Evolutionary conservation across 768 basidiomycete genomes (phyloP), one percentile per base, ranked within the genome.

Genomic region (Pleurotus tuoliensis): DNA sequence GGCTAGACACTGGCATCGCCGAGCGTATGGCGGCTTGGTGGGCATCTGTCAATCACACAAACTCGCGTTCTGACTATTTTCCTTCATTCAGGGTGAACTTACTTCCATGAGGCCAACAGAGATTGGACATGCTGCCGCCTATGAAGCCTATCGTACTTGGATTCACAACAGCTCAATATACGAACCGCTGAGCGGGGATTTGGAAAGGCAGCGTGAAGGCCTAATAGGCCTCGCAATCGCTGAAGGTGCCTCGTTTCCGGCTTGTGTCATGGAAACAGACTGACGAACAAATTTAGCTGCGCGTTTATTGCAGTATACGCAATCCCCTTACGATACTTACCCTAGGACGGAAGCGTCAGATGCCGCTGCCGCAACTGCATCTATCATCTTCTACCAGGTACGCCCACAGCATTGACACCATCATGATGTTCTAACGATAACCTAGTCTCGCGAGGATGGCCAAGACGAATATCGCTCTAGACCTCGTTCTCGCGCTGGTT

Each of bases 61-160:
- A 47, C 44, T 6, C 52, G 27, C 40, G 18, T 52, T 48, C n/a
- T 15, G 34, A n/a, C 30, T 47, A 49, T 40, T 41, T 18, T 56
- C 22, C 18, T 34, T 45, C 40, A 41, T 41, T 9, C 59, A 87
- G 84, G 77, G 79, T 39, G 81, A 82, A 56, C 67, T 85, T 15
- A 69, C 67, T 51, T 67, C 70, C 43, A 73, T 89, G 70, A 67
- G 74, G 5, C 84, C 88, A 0, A 63, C 69, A 15, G 86, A 90
- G 56, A 77, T 92, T 15, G 90, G 90, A 0, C 81, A 86, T 61
- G 90, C 89, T 3, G 88, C 88, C 8, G 88, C 86, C 2, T 90
- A 88, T 64, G 88, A 90, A 67, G 87, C 88, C 0, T 84, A 86
- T 67, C 78, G 87, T 13, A 78, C 79, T 24, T 86, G 85, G 82